phyloP scores from a whole-genome alignment of 179 eudicot species.

The Beta corolliflora region DNA sequence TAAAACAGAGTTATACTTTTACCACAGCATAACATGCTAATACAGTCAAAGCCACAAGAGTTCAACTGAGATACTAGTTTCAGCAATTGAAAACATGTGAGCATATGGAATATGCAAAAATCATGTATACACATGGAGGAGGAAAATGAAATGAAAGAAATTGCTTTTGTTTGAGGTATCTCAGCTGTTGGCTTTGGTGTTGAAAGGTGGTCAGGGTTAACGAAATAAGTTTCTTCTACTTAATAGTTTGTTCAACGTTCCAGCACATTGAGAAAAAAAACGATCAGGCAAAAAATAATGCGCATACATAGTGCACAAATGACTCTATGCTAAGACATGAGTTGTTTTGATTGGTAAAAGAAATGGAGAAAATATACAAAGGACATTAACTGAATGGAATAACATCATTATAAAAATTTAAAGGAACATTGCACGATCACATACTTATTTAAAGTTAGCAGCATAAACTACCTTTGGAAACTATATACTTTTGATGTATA shows the following conservation, averaged over 20 bases:
- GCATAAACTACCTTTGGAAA: conserved; percentile 49
- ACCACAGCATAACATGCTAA: too few species aligned
- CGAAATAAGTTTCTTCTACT: not conserved
- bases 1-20: too few species aligned
- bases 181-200: not conserved
- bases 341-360: not conserved
- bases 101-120: too few species aligned
- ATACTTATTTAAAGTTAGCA: not conserved
- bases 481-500: conserved; percentile 57
- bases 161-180: too few species aligned
- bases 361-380: not conserved
- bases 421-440: not conserved
- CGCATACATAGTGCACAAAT: not conserved
- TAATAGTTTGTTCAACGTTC: not conserved
- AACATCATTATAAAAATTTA: not conserved
- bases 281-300: not conserved
- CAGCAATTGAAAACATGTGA: too few species aligned
- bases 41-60: too few species aligned
- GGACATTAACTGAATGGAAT: not conserved
- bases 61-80: too few species aligned
- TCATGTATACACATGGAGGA: too few species aligned
- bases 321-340: too few species aligned
- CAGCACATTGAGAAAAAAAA: not conserved
- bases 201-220: not conserved
- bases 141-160: too few species aligned